Percentiles rank a stretch among this genome's conserved stretches.
These are phyloP conservation scores for Amoebophrya sp. DNA, from an alignment of 169 alveolate species.

Conservation along the genomic window DNA sequence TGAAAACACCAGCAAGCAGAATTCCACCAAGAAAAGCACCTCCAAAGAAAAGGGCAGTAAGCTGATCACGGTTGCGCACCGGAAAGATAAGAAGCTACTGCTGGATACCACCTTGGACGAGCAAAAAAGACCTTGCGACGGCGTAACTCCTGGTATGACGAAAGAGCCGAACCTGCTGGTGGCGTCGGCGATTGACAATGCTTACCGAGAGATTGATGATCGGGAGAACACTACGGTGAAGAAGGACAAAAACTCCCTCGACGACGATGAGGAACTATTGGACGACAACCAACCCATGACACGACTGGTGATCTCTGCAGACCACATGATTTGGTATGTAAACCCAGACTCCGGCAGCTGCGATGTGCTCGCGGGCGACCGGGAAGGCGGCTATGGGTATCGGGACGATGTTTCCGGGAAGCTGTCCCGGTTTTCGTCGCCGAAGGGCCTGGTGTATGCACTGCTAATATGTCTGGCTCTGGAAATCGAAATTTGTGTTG, in stretches of 20 bases:
- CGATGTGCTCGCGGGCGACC: conserved; percentile 6
- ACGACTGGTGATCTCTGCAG: background rate
- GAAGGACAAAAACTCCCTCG: background rate
- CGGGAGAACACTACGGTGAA: background rate
- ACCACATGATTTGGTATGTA: background rate
- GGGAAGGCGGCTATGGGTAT: background rate
- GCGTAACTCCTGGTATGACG: background rate
- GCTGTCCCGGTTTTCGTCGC: background rate
- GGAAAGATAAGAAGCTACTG: too few relatives aligned
- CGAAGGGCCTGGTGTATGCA: conserved; percentile 15
- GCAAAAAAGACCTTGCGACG: too few relatives aligned
- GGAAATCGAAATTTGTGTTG: too few relatives aligned
- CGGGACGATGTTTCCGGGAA: background rate
- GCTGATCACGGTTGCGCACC: too few relatives aligned
- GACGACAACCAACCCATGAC: background rate
- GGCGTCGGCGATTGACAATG: background rate
- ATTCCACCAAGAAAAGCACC: too few relatives aligned
- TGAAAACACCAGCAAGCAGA: too few relatives aligned
- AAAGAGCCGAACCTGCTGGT: background rate
- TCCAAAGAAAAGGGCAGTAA: too few relatives aligned
- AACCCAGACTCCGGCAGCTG: background rate
- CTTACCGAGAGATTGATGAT: background rate
- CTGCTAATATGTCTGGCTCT: too few relatives aligned
- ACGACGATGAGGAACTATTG: background rate
- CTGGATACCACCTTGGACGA: too few relatives aligned